Evolutionary conservation across 208 protist species (phyloP), one percentile per base, ranked within the genome.

Genomic region (Acanthamoeba sp.): DNA sequence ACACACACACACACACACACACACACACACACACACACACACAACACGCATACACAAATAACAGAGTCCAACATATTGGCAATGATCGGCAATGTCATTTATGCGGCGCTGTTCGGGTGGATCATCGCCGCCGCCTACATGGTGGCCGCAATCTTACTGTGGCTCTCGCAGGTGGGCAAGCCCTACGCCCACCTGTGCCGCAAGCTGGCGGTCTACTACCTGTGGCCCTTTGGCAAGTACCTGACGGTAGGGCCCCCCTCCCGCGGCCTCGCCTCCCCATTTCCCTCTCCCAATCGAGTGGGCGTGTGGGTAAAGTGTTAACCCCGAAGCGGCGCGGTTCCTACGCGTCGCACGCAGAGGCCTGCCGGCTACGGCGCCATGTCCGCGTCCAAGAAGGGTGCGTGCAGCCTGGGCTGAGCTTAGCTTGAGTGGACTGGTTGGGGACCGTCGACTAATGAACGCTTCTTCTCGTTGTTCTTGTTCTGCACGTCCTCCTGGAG

Each of bases 191-290:
- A 80, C 48, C 29, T 96, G 29, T 96, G 80, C 36, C 95, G 73
- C 71, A 45, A 32, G 55, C 88, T 97, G 48, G 93, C 93, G 5
- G 71, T 48, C 38, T 97, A 95, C 92, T 88, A 96, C 42, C 82
- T 96, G n/a, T 97, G 96, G 96, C 96, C 96, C 14, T 97, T 97
- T 76, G 96, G 96, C 62, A 96, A 94, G 76, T 85, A 55, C 32
- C 27, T 85, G 76, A 52, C 42, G 76, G 38, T 55, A 52, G 38
- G 34, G 27, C 48, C 36, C 22, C 42, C 73, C 0, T 12, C 38
- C 10, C 32, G 10, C 1, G 18, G 34, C n/a, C 16, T 64, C 16
- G 57, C 16, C 57, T 64, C 57, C 57, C 16, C 57, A 24, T 16
- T 64, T n/a, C 24, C 24, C 57, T 64, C 24, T 24, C 57, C 24